Conservation (phyloP, 352 stramenopile species). For the Globisporangium middletonii region DNA sequence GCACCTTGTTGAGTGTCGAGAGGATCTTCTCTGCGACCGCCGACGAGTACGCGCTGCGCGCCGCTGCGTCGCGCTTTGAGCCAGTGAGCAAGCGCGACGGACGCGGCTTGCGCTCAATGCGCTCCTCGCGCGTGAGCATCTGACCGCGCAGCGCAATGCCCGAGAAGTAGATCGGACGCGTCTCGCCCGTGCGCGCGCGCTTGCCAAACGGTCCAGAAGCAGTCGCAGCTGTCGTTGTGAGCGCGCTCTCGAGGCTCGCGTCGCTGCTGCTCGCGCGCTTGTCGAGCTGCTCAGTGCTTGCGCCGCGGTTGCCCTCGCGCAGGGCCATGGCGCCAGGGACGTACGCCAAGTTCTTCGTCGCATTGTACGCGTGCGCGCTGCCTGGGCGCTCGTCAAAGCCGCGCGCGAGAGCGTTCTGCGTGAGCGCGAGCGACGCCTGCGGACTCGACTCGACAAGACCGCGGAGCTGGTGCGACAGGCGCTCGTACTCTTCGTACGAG, state of each 20-base stretch:
- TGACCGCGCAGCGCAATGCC: constrained; percentile 24
- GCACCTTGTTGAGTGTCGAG: constrained; percentile 73
- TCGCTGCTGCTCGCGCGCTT: constrained; percentile 18
- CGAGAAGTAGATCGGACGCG: constrained; percentile 32
- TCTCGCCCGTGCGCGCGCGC: constrained; percentile 33
- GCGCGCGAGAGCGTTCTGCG: constrained; percentile 40
- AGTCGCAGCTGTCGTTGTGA: constrained; percentile 11
- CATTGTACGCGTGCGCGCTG: not conserved
- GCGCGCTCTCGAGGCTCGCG: constrained; percentile 17
- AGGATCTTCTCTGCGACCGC: constrained; percentile 76
- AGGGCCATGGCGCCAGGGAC: constrained; percentile 29
- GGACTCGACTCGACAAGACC: constrained; percentile 62
- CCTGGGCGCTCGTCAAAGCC: constrained; percentile 28
- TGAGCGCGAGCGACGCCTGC: constrained; percentile 48
- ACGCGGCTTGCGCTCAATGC: constrained; percentile 44
- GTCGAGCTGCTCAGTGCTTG: constrained; percentile 4
- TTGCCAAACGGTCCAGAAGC: constrained; percentile 26
- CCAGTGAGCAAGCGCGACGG: constrained; percentile 75
- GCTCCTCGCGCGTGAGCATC: constrained; percentile 43
- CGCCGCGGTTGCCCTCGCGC: not conserved
- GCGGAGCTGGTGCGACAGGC: constrained; percentile 52
- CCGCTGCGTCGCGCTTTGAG: constrained; percentile 41
- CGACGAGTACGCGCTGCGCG: constrained; percentile 66
- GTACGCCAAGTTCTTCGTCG: constrained; percentile 25
- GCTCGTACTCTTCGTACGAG: constrained; percentile 70